These are phyloP conservation scores for Hemileccinum rubropunctum DNA, from an alignment of 768 basidiomycete species.

Conservation along the genomic window DNA sequence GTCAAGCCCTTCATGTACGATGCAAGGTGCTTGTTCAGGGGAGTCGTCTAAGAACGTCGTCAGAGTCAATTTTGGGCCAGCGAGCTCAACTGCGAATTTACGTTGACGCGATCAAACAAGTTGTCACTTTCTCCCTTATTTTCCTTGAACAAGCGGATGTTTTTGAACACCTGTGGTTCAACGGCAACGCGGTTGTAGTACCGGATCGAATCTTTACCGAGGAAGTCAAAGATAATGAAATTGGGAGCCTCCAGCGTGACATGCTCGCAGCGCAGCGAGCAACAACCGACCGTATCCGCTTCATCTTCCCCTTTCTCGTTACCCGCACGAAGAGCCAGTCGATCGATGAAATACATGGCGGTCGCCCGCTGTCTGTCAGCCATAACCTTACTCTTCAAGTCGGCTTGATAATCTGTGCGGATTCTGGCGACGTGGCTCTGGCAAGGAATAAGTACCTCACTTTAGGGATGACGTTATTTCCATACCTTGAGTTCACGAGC, in stretches of 20 bases:
- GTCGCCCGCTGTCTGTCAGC: conserved; percentile 96
- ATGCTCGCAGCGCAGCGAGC: conserved; percentile 95
- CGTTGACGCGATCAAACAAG: conserved; percentile 92
- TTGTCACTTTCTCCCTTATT: conserved; percentile 86
- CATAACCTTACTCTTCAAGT: conserved; percentile 90
- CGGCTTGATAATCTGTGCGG: conserved; percentile 80
- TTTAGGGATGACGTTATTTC: neutral
- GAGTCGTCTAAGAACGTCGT: conserved; percentile 55
- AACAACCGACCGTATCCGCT: conserved; percentile 98
- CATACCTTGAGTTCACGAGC: conserved; percentile 90
- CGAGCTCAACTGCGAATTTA: conserved; percentile 30
- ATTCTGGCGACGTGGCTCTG: conserved; percentile 91
- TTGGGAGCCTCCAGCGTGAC: conserved; percentile 88
- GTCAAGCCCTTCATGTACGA: conserved; percentile 97
- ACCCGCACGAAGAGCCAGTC: conserved; percentile 94
- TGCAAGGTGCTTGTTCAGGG: conserved; percentile 88
- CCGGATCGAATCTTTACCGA: conserved; percentile 98
- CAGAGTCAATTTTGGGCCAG: conserved; percentile 16
- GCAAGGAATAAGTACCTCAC: conserved; percentile 4
- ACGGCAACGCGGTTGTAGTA: conserved; percentile 92
- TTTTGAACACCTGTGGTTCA: conserved; percentile 94
- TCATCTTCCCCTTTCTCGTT: conserved; percentile 99
- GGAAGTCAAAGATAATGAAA: conserved; percentile 91
- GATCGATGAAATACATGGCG: conserved; percentile 98
- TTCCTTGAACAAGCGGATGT: conserved; percentile 95